phyloP scores from a whole-genome alignment of 192 early-diverging fungal species.

The Chytriomyces sp. region DNA sequence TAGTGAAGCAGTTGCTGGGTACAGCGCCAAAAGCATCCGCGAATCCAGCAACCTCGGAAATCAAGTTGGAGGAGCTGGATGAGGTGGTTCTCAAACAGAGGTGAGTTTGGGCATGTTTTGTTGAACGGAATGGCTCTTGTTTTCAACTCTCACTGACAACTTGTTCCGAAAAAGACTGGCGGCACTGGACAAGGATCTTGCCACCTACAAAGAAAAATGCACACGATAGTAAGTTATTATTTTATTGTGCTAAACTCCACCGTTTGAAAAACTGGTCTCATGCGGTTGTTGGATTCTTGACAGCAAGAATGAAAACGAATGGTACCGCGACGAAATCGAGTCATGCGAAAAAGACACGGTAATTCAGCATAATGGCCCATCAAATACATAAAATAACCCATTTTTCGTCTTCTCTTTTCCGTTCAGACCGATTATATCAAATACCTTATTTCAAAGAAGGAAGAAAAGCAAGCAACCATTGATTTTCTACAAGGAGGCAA shows the following conservation, averaged over 20 bases:
- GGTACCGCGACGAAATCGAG: constrained; percentile 61
- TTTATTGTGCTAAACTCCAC: neutral
- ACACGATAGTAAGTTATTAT: constrained; percentile 40
- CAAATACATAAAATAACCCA: too few species aligned
- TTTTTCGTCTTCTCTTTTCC: neutral
- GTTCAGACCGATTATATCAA: constrained; percentile 54
- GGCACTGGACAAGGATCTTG: constrained; percentile 48
- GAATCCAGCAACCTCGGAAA: constrained; percentile 32
- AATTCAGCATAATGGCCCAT: neutral
- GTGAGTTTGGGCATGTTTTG: neutral
- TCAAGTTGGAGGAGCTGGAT: constrained; percentile 60
- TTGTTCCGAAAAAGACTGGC: constrained; percentile 40
- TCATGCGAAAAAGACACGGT: constrained; percentile 54
- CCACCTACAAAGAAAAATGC: constrained; percentile 53
- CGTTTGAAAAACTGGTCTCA: neutral
- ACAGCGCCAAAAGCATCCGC: constrained; percentile 29
- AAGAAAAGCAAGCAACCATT: constrained; percentile 46
- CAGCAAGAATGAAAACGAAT: constrained; percentile 60
- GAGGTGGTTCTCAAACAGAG: constrained; percentile 34
- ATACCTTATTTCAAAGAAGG: constrained; percentile 54
- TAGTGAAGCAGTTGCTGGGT: constrained; percentile 35
- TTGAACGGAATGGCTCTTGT: neutral
- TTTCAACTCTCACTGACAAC: neutral
- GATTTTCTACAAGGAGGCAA: neutral
- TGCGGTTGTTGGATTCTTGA: neutral